These are phyloP conservation scores for Zelonia costaricensis DNA, from an alignment of 208 protist species.

Conservation along the genomic window DNA sequence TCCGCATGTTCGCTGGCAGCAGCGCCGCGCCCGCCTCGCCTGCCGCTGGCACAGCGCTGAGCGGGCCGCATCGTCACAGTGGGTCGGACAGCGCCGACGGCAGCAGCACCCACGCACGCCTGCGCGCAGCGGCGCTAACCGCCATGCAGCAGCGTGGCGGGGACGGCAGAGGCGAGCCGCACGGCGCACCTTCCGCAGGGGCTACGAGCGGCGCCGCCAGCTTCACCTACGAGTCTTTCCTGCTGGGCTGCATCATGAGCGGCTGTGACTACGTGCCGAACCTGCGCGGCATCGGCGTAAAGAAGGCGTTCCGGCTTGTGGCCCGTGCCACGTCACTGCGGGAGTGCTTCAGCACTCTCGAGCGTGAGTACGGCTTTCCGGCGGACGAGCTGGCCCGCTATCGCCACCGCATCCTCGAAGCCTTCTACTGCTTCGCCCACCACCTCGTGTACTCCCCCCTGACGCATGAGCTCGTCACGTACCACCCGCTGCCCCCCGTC, in stretches of 20 bases:
- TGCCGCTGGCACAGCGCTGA: not conserved
- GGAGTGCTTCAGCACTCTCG: slow-evolving; percentile 45
- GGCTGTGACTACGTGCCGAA: slow-evolving; percentile 98
- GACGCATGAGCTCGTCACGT: slow-evolving; percentile 37
- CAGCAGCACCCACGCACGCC: slow-evolving; percentile 2
- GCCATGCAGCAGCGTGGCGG: not conserved
- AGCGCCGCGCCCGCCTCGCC: not conserved
- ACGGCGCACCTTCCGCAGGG: not conserved
- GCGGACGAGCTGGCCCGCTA: slow-evolving; percentile 69
- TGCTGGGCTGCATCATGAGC: slow-evolving; percentile 95
- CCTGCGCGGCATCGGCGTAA: slow-evolving; percentile 92
- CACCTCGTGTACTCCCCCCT: slow-evolving; percentile 88
- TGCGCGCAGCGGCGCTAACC: slow-evolving; percentile 12
- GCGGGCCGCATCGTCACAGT: not conserved
- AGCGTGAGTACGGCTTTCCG: slow-evolving; percentile 55
- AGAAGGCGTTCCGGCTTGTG: slow-evolving; percentile 91
- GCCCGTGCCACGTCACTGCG: slow-evolving; percentile 43
- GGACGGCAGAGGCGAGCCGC: not conserved
- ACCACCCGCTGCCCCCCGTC: slow-evolving; percentile 46
- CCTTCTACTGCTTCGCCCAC: slow-evolving; percentile 89
- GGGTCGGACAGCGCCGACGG: not conserved
- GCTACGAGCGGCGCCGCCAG: not conserved
- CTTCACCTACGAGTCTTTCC: slow-evolving; percentile 86
- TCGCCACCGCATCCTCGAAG: slow-evolving; percentile 44
- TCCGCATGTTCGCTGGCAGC: slow-evolving; percentile 17